Conservation (phyloP, 169 alveolate species). For the Amoebophrya sp. region DNA sequence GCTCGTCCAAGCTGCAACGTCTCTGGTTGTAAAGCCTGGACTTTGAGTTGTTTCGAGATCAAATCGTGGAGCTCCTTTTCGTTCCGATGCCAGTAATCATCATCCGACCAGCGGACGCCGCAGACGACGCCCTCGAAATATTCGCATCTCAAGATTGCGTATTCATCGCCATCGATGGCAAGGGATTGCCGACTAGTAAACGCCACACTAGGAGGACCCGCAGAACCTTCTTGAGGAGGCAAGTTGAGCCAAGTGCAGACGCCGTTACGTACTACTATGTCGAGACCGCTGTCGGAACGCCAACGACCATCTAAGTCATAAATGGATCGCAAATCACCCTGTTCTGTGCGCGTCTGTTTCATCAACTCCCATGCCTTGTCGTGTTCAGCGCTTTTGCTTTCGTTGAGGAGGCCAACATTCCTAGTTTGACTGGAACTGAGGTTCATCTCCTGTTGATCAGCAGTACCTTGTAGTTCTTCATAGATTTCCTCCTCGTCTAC, state of each 20-base stretch:
- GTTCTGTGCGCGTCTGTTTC: not conserved
- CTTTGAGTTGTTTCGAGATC: not conserved
- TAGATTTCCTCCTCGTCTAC: too few relatives aligned
- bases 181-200: not conserved
- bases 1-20: too few relatives aligned
- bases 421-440: too few relatives aligned
- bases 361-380: too few relatives aligned
- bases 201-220: not conserved
- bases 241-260: constrained; percentile 11
- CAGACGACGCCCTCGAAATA: not conserved
- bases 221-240: not conserved
- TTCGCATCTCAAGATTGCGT: not conserved
- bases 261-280: not conserved
- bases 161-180: not conserved
- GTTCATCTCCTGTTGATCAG: too few relatives aligned
- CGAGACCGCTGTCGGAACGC: not conserved
- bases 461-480: too few relatives aligned
- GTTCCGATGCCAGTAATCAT: not conserved
- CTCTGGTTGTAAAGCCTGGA: not conserved
- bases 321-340: not conserved
- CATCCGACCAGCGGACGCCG: not conserved
- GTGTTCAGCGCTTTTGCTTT: too few relatives aligned
- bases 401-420: too few relatives aligned
- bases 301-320: not conserved
- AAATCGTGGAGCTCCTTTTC: not conserved